Percentiles rank a stretch among this genome's conserved stretches.
Conservation (phyloP, 2,329 filamentous ascomycete genomes). For the Colletotrichum sp. region DNA sequence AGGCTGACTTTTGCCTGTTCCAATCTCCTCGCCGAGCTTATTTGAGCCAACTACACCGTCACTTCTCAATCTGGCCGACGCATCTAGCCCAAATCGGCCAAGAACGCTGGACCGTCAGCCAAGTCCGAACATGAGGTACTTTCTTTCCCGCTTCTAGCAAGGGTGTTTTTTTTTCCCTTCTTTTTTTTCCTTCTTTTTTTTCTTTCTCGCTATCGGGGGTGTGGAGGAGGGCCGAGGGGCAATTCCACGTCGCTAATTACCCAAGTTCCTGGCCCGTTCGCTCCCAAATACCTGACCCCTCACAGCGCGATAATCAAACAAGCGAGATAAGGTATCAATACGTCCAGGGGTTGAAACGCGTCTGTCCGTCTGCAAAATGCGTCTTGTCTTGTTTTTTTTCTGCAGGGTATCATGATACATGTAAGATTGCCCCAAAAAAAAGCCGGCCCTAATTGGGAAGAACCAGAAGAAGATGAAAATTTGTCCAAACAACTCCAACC, state of each 20-base stretch:
- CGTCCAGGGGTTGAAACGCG: constrained; percentile 14
- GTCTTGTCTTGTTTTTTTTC: constrained; percentile 16
- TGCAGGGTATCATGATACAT: constrained; percentile 23
- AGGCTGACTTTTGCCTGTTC: background rate
- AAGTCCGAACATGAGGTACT: background rate
- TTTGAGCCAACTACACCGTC: background rate
- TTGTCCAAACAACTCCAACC: constrained; percentile 2
- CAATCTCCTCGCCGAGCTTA: constrained; percentile 3
- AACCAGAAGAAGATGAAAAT: constrained; percentile 4
- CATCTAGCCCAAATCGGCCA: background rate
- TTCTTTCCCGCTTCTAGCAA: background rate
- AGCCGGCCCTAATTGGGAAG: background rate
- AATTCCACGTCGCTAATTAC: background rate
- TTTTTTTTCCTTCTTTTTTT: background rate
- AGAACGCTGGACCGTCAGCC: background rate
- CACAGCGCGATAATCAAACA: constrained; percentile 18
- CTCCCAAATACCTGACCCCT: background rate
- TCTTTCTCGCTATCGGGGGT: background rate
- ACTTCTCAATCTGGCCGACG: background rate
- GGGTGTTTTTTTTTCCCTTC: too few relatives aligned
- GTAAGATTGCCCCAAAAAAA: constrained; percentile 14
- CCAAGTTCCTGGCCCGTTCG: background rate
- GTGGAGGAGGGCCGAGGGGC: background rate
- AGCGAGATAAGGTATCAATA: constrained; percentile 20
- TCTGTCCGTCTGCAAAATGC: constrained; percentile 2